Conservation (phyloP, 1,139 yeast genomes). For the Sugiyamaella japonica region DNA sequence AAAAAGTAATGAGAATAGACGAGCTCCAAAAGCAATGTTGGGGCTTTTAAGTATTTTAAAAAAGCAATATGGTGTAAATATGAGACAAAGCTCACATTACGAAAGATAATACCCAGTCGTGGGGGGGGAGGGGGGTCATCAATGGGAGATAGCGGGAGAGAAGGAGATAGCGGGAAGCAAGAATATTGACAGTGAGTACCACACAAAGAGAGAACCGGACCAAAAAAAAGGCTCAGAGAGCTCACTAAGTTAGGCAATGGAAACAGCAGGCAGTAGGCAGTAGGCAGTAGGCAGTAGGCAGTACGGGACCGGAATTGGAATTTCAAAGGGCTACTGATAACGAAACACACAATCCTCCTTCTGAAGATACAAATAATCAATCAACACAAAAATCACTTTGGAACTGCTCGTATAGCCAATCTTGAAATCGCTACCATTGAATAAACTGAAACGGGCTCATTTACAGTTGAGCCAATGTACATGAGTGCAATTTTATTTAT, state of each 20-base stretch:
- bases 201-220: no score
- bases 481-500: neutral
- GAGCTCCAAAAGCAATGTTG: neutral
- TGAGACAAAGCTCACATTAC: neutral
- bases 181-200: no score
- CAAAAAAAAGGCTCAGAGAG: no score
- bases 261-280: no score
- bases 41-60: neutral
- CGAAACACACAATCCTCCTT: no score
- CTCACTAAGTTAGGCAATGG: no score
- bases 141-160: neutral
- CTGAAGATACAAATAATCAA: neutral
- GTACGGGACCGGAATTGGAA: neutral
- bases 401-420: no score
- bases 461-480: neutral
- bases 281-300: no score
- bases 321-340: neutral
- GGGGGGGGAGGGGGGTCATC: neutral
- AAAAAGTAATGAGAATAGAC: slow-evolving; percentile 9
- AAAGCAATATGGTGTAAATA: slow-evolving; percentile 4
- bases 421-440: neutral
- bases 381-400: no score
- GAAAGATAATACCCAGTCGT: no score
- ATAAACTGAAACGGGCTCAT: neutral
- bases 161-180: no score